Evolutionary conservation across 1,284 basidiomycete genomes (phyloP).

Genomic region (Amylostereum chailletii): DNA sequence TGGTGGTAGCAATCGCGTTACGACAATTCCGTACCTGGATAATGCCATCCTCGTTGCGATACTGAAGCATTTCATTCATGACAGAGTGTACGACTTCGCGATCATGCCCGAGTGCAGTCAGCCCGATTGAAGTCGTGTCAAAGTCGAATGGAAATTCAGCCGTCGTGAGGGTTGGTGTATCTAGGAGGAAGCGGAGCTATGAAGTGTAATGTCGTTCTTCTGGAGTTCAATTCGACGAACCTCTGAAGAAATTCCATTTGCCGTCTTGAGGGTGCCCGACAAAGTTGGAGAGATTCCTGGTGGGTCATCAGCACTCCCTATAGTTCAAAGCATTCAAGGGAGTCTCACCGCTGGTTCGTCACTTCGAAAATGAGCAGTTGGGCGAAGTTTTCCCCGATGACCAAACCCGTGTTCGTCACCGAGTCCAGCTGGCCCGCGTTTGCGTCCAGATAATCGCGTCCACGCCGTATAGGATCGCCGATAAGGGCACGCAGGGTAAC

Average conservation of each 20-base stretch:
- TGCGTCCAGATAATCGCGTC: slow-evolving; percentile 27
- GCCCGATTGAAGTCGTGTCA: slow-evolving; percentile 43
- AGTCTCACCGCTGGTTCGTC: slow-evolving; percentile 39
- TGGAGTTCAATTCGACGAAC: slow-evolving; percentile 15
- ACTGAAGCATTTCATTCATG: slow-evolving; percentile 46
- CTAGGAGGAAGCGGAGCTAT: slow-evolving; percentile 14
- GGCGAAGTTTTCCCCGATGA: slow-evolving; percentile 44
- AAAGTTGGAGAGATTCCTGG: slow-evolving; percentile 31
- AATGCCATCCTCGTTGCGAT: slow-evolving; percentile 41
- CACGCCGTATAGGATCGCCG: slow-evolving; percentile 37
- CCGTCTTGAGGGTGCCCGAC: slow-evolving; percentile 27
- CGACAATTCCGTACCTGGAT: slow-evolving; percentile 26
- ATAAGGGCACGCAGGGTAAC: slow-evolving; percentile 37
- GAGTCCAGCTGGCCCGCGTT: slow-evolving; percentile 37
- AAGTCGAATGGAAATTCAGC: slow-evolving; percentile 39
- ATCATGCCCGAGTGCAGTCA: slow-evolving; percentile 30
- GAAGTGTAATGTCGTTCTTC: not conserved
- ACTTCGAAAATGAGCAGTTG: slow-evolving; percentile 51
- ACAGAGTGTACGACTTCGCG: slow-evolving; percentile 29
- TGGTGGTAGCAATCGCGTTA: not conserved
- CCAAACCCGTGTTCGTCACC: slow-evolving; percentile 31
- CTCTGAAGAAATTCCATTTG: slow-evolving; percentile 49
- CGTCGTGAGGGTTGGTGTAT: slow-evolving; percentile 31
- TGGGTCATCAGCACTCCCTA: no score
- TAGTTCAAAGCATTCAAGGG: no score